Evolutionary conservation across 139 green algal species (phyloP), one percentile per base, ranked within the genome.

Genomic region (Ettlia oleoabundans): DNA sequence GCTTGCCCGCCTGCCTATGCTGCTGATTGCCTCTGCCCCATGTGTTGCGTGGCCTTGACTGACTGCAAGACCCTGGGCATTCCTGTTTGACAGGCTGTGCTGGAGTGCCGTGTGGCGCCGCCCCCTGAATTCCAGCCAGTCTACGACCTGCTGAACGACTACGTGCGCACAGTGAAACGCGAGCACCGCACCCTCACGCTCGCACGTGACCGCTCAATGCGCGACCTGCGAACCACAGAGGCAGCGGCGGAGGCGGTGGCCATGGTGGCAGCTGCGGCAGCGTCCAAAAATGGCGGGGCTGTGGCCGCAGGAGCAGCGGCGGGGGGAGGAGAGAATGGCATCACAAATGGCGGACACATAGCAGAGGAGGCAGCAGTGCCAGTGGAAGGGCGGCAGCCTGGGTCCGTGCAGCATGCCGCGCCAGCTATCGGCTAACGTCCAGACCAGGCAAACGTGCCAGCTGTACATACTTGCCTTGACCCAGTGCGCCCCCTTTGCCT

Each of bases 91-190:
- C 64, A 65, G 24, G 63, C 38, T 6, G 13, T 72, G 5, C 69
- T 80, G 33, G 30, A 42, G 41, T 52, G 80, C 55, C 42, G 63
- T 33, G 68, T 80, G 55, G 33, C 42, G 22, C 80, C 80, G 22
- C 80, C 80, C 2, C 41, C 69, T 8, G 69, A 85, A 41, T 85
- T 85, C 58, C 70, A 80, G 58, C 69, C 69, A 32, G 37, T 85
- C 24, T 80, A 85, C 42, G 24, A 61, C 41, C 37, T 64, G 70
- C 70, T 85, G 21, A 65, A 85, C 40, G 32, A 72, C 52, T 80
- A 38, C 28, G 37, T 58, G 13, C 24, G 30, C 1, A n/a, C 52
- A n/a, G 70, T 43, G 30, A 62, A 72, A 35, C 37, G 26, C 24
- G 68, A 18, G 41, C 41, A n/a, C 40, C 30, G 41, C 41, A 61